A percentile compares a stretch with the other conserved stretches of the same genome.
phyloP scores from a whole-genome alignment of 2,329 filamentous ascomycete species.

The Penicillium sp. region DNA sequence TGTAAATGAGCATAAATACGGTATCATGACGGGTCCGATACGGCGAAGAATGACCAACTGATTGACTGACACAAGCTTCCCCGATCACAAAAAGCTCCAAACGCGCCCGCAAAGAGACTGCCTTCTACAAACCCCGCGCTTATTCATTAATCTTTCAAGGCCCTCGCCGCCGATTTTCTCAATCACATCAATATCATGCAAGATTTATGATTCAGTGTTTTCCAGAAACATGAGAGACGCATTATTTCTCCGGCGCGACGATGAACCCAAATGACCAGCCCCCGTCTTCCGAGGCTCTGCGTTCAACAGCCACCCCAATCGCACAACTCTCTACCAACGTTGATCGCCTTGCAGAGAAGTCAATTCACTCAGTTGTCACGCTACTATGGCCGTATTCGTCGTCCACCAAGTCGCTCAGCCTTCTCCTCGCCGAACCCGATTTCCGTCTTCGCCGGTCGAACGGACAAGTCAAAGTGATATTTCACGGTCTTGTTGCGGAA shows the following conservation, averaged over 20 bases:
- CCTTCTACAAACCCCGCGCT: neutral
- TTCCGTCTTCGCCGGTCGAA: slow-evolving; percentile 75
- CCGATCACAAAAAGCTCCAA: slow-evolving; percentile 8
- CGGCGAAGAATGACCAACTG: slow-evolving; percentile 1
- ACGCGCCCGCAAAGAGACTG: slow-evolving; percentile 9
- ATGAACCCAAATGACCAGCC: slow-evolving; percentile 36
- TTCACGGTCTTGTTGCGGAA: slow-evolving; percentile 72
- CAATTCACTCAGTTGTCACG: slow-evolving; percentile 74
- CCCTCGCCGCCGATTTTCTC: neutral
- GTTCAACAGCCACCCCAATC: slow-evolving; percentile 41
- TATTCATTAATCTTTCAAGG: neutral
- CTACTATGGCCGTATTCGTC: slow-evolving; percentile 92
- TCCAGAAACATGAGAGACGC: slow-evolving; percentile 19
- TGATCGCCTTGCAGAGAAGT: slow-evolving; percentile 31
- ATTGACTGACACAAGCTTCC: neutral
- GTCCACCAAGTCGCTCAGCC: slow-evolving; percentile 72
- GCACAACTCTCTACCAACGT: slow-evolving; percentile 46
- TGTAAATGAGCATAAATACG: neutral
- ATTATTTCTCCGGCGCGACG: slow-evolving; percentile 26
- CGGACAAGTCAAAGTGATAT: slow-evolving; percentile 81
- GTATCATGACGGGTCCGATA: slow-evolving; percentile 26
- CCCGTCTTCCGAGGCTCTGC: slow-evolving; percentile 28
- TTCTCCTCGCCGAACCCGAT: slow-evolving; percentile 84
- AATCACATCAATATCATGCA: slow-evolving; percentile 3
- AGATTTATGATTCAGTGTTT: slow-evolving; percentile 6